Evolutionary conservation across 352 stramenopile species (phyloP).

Genomic region (Phytophthora multivora): DNA sequence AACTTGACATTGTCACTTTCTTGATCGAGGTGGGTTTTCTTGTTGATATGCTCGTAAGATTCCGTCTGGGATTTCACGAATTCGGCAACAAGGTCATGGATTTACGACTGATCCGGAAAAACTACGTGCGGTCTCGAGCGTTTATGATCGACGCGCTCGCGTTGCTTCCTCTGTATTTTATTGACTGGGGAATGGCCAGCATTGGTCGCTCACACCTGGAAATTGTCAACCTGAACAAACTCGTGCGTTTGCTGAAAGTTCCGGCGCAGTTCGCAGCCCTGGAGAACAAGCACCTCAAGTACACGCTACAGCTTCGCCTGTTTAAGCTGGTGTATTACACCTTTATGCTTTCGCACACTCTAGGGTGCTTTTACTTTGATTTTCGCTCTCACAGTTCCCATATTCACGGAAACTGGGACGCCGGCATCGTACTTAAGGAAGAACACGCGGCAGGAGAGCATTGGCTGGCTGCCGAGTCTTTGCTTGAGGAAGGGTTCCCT

Average conservation of each 20-base stretch:
- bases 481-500: constrained; percentile 31
- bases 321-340: constrained; percentile 84
- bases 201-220: constrained; percentile 28
- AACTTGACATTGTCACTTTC: constrained; percentile 34
- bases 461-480: constrained; percentile 40
- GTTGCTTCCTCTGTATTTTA: constrained; percentile 51
- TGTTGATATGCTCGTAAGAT: constrained; percentile 60
- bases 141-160: constrained; percentile 58
- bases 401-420: constrained; percentile 11
- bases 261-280: constrained; percentile 53
- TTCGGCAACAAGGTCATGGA: constrained; percentile 81
- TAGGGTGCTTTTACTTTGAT: constrained; percentile 71
- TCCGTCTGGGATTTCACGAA: constrained; percentile 58
- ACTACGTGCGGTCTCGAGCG: constrained; percentile 50
- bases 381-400: constrained; percentile 36
- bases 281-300: constrained; percentile 70
- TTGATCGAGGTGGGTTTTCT: constrained; percentile 57
- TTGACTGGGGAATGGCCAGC: constrained; percentile 45
- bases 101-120: constrained; percentile 36
- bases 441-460: not conserved
- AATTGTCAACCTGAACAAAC: constrained; percentile 72
- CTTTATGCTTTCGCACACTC: constrained; percentile 60
- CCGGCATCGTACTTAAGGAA: constrained; percentile 15
- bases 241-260: constrained; percentile 62
- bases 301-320: constrained; percentile 59